Evolutionary conservation across 345 rosid genomes (phyloP).

Genomic region (Pistacia integerrima): DNA sequence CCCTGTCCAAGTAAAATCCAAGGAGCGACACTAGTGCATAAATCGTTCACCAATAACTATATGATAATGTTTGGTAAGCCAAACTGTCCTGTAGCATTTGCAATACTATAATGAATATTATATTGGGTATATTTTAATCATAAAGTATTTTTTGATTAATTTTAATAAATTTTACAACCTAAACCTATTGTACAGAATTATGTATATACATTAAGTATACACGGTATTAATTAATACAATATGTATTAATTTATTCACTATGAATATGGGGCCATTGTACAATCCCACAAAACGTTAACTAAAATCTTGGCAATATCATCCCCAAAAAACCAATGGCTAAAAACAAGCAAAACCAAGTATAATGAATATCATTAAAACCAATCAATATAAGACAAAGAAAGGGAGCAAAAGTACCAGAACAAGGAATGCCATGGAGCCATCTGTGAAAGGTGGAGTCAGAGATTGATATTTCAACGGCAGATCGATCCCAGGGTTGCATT

Average conservation of each 20-base stretch:
- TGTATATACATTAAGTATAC: too few relatives aligned
- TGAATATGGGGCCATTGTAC: too few relatives aligned
- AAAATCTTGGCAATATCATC: neutral
- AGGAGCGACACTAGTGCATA: neutral
- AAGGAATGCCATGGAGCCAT: slow-evolving; percentile 84
- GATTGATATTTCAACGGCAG: slow-evolving; percentile 67
- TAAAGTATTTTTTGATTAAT: too few relatives aligned
- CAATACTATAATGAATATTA: too few relatives aligned
- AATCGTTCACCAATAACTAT: neutral
- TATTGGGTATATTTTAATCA: too few relatives aligned
- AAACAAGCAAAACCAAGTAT: neutral
- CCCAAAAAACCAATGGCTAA: neutral
- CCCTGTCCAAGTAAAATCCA: neutral
- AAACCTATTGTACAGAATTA: too few relatives aligned
- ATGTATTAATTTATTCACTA: too few relatives aligned
- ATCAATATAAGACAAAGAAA: neutral
- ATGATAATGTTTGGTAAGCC: too few relatives aligned
- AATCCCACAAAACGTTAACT: too few relatives aligned
- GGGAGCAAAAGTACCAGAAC: slow-evolving; percentile 50
- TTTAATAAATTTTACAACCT: too few relatives aligned
- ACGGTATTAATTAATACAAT: too few relatives aligned
- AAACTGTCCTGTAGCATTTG: too few relatives aligned
- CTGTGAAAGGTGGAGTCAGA: slow-evolving; percentile 60
- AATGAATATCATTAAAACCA: neutral
- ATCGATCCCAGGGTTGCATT: slow-evolving; percentile 81